A percentile compares a stretch with the other conserved stretches of the same genome.
Evolutionary conservation across 768 basidiomycete species (phyloP).

Genomic region (Neoboletus subvelutipes): DNA sequence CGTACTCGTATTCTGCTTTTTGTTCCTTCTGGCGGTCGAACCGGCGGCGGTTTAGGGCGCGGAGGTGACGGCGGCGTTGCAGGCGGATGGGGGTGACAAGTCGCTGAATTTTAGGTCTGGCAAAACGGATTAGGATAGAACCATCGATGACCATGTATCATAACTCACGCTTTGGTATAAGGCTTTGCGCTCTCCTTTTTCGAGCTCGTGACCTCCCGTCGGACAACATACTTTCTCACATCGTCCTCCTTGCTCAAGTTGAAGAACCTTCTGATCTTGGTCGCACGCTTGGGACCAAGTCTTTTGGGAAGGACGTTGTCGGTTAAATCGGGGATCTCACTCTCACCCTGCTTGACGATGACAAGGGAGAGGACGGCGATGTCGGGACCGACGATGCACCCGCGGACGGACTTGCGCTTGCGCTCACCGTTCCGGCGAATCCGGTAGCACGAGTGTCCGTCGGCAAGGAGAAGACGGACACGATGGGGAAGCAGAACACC

Average conservation of each 20-base stretch:
- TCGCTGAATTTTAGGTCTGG: slow-evolving; percentile 93
- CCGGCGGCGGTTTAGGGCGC: slow-evolving; percentile 82
- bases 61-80: slow-evolving; percentile 93
- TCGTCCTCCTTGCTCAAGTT: slow-evolving; percentile 97
- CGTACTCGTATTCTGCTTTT: slow-evolving; percentile 90
- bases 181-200: slow-evolving; percentile 93
- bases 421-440: slow-evolving; percentile 90
- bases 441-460: slow-evolving; percentile 99
- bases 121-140: background rate
- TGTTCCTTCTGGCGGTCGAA: slow-evolving; percentile 93
- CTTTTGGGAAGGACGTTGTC: slow-evolving; percentile 92
- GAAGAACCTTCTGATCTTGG: slow-evolving; percentile 97
- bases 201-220: slow-evolving; percentile 82
- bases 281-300: slow-evolving; percentile 95
- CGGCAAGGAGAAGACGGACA: slow-evolving; percentile 88
- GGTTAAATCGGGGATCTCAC: slow-evolving; percentile 87
- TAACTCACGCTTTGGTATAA: slow-evolving; percentile 91
- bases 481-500: slow-evolving; percentile 94
- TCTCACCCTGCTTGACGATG: slow-evolving; percentile 95
- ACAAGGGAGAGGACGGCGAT: slow-evolving; percentile 92
- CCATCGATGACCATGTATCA: background rate
- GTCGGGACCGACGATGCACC: slow-evolving; percentile 96
- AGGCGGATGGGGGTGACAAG: slow-evolving; percentile 94
- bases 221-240: slow-evolving; percentile 95
- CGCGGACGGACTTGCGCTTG: slow-evolving; percentile 98